Conservation (phyloP, 2,329 filamentous ascomycete species). For the Xylariaceae sp. region DNA sequence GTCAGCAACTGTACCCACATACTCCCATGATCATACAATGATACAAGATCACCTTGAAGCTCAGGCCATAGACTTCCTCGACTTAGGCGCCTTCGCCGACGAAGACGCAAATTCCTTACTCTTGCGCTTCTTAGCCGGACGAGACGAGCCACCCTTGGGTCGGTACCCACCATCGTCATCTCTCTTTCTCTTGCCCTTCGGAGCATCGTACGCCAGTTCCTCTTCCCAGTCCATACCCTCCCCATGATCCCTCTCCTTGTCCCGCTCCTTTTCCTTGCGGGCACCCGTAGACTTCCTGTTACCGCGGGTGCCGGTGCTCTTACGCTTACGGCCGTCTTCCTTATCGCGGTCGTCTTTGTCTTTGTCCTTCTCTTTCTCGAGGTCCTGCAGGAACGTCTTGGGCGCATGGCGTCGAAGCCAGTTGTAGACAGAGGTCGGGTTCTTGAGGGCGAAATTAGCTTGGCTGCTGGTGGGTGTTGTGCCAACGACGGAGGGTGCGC, state of each 20-base stretch:
- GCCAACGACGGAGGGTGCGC: slow-evolving; percentile 48
- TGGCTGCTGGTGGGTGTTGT: slow-evolving; percentile 31
- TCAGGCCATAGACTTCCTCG: slow-evolving; percentile 20
- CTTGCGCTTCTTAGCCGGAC: slow-evolving; percentile 58
- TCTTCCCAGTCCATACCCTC: slow-evolving; percentile 41
- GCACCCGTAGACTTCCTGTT: slow-evolving; percentile 40
- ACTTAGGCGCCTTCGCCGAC: slow-evolving; percentile 19
- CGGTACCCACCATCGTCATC: slow-evolving; percentile 60
- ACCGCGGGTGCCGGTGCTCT: slow-evolving; percentile 33
- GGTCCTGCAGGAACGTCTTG: slow-evolving; percentile 79
- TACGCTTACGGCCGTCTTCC: slow-evolving; percentile 35
- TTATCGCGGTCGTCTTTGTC: slow-evolving; percentile 36
- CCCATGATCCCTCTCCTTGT: slow-evolving; percentile 31
- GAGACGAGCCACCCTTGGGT: slow-evolving; percentile 53
- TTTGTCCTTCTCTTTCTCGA: slow-evolving; percentile 50
- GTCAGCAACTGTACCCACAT: background rate
- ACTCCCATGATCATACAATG: slow-evolving; percentile 9
- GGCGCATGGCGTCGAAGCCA: slow-evolving; percentile 87
- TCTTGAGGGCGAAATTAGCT: slow-evolving; percentile 58
- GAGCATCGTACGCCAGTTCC: slow-evolving; percentile 35
- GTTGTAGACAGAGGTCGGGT: slow-evolving; percentile 91
- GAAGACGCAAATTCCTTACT: slow-evolving; percentile 39
- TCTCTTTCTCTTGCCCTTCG: slow-evolving; percentile 54
- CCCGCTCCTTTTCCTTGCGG: slow-evolving; percentile 27
- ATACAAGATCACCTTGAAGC: background rate